Base-by-base conservation (phyloP, 2,329 filamentous ascomycete species). In the Dothideomycetidae sp. region DNA sequence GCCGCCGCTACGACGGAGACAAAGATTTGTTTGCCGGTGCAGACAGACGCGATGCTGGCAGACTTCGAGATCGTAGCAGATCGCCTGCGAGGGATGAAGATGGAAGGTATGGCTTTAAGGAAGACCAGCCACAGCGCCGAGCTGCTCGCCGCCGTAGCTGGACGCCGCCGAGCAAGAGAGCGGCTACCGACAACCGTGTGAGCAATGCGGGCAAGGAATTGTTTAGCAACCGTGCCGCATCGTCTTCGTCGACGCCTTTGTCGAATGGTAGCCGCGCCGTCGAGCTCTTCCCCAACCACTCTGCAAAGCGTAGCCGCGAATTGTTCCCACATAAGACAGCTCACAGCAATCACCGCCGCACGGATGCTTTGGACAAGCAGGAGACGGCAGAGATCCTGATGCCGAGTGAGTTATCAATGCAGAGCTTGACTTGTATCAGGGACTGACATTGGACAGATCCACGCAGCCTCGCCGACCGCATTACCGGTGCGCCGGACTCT, bases 61-160 rank as follows among this genome's bases (percentile, higher is more conserved):
- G 68, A 33, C 41, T 73, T 32, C 66, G 73, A 31, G 62, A 71
- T 48, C 68, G 73, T 44, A 76, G 71, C 51, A 72, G 72, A 12
- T 77, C 73, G 5, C 73, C 73, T 17, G 48, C 46, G 33, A 55
- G 61, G 32, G 62, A 64, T 26, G 66, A 61, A 10, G 61, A 66
- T 37, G 63, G 68, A 12, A 57, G 62, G 3, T 61, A 55, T 26
- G 64, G 64, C 5, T 68, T 68, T 45, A 53, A 51, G n/a, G 64
- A 70, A 17, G 59, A 66, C 35, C 62, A 66, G 11, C 58, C 69
- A 32, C 56, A 62, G 46, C 42, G 61, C 51, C 39, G 54, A 49
- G 45, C 59, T 52, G 41, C 62, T 49, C 58, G 63, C 15, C 58
- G 58, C 42, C 54, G 64, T 28, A 64, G 60, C 38, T 53, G 54